Evolutionary conservation across 1,139 yeast genomes (phyloP), one percentile per base, ranked within the genome.

Genomic region (Lodderomyces oxycetoniae): DNA sequence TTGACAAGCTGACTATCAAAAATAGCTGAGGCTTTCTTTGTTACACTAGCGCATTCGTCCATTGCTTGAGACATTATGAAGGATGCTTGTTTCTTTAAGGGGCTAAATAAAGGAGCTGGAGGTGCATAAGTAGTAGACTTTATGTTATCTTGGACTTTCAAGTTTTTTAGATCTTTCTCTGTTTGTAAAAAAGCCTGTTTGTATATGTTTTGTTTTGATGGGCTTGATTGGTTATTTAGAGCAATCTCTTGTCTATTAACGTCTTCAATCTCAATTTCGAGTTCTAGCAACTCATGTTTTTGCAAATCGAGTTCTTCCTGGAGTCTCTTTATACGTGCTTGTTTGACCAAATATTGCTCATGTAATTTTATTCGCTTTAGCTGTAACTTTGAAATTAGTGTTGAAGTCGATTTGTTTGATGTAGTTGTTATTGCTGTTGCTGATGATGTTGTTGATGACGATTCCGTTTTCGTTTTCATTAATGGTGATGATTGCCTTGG

Each of bases 201-300:
- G 30, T 38, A 42, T 14, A 38, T 31, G 34, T 39, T 43, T 11
- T 22, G 35, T 17, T 22, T 27, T 4, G 20, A 29, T 4, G 17
- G 13, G 12, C 8, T 12, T 17, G 22, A n/a, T 14, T 28, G 21
- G 25, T 31, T 29, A 7, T 9, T 9, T 4, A 7, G 13, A 5
- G 26, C 16, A 7, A 31, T 11, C 13, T 31, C 26, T 3, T 19
- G 5, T 5, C 33, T 34, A 13, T 26, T 26, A 17, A 31, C 23
- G 25, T 24, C 24, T 26, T 31, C 29, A n/a, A 31, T n/a, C 12
- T 26, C 13, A 32, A 39, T 9, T 39, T 31, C 16, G 30, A 62
- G 38, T 38, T 60, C 65, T 24, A 55, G 37, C 37, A 63, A 42
- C 45, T 60, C 64, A 27, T 51, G 49, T 40, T 55, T 53, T 26